Evolutionary conservation across 768 basidiomycete species (phyloP).

Genomic region (Lactarius tabidus): DNA sequence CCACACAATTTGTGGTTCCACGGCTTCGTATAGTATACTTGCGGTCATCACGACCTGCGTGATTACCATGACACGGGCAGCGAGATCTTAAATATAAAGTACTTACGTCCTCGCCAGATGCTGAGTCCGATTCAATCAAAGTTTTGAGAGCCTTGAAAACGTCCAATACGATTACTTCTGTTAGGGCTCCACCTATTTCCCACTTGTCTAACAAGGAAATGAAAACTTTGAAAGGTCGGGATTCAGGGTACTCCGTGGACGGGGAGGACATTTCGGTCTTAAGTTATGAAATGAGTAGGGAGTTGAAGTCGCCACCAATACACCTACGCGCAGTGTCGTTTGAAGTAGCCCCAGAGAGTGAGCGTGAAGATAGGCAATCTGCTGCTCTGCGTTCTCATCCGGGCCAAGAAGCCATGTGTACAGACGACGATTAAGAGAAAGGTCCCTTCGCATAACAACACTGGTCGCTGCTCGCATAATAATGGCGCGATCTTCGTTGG

Average conservation of each 20-base stretch:
- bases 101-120: conserved; percentile 59
- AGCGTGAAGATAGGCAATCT: conserved; percentile 63
- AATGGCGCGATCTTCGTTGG: conserved; percentile 68
- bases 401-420: conserved; percentile 92
- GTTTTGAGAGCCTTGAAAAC: conserved; percentile 68
- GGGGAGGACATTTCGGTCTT: conserved; percentile 77
- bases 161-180: conserved; percentile 74
- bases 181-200: conserved; percentile 85
- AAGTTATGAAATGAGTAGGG: conserved; percentile 1
- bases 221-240: conserved; percentile 92
- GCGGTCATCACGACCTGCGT: conserved; percentile 74
- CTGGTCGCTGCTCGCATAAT: conserved; percentile 83
- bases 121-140: conserved; percentile 48
- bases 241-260: conserved; percentile 68
- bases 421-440: conserved; percentile 87
- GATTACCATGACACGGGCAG: not conserved
- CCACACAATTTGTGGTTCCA: conserved; percentile 88
- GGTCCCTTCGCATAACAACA: conserved; percentile 88
- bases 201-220: conserved; percentile 94
- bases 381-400: conserved; percentile 71
- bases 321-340: conserved; percentile 59
- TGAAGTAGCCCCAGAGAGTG: conserved; percentile 71
- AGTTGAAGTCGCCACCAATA: not conserved
- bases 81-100: not conserved
- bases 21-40: conserved; percentile 85